These are phyloP conservation scores for Coemansia sp. DNA, from an alignment of 371 early-diverging fungal genomes.

Conservation along the genomic window DNA sequence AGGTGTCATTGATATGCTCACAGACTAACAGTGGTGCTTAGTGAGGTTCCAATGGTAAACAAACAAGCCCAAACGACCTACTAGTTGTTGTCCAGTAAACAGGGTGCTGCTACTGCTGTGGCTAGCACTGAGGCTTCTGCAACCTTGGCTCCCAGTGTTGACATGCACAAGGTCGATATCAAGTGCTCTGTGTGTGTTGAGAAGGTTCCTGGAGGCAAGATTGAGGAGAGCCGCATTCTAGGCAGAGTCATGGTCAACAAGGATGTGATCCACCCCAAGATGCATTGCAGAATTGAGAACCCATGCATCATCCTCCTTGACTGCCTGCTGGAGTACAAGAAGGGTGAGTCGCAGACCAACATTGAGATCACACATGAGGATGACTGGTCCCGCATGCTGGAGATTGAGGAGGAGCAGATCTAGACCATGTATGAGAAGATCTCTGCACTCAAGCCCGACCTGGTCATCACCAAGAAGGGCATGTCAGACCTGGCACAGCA, in stretches of 20 bases:
- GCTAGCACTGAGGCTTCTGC: conserved; percentile 4
- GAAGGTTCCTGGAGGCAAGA: conserved; percentile 98
- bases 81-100: too few relatives aligned
- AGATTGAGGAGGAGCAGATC: conserved; percentile 99
- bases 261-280: conserved; percentile 99
- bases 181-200: conserved; percentile 98
- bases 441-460: conserved; percentile 94
- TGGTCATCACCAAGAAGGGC: conserved; percentile 99
- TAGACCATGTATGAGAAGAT: conserved; percentile 96
- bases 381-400: conserved; percentile 96
- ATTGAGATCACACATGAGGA: conserved; percentile 97
- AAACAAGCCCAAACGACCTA: too few relatives aligned
- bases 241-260: conserved; percentile 99
- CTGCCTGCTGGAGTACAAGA: conserved; percentile 99
- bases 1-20: too few relatives aligned
- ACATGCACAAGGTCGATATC: conserved; percentile 83
- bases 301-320: conserved; percentile 98
- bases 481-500: conserved; percentile 98
- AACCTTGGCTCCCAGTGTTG: conserved; percentile 12
- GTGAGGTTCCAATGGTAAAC: too few relatives aligned
- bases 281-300: conserved; percentile 98
- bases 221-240: conserved; percentile 93
- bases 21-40: too few relatives aligned
- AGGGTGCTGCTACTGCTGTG: not conserved
- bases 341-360: conserved; percentile 99